Evolutionary conservation across 2,329 filamentous ascomycete genomes (phyloP).

Genomic region (Pseudocercospora macadamiae): DNA sequence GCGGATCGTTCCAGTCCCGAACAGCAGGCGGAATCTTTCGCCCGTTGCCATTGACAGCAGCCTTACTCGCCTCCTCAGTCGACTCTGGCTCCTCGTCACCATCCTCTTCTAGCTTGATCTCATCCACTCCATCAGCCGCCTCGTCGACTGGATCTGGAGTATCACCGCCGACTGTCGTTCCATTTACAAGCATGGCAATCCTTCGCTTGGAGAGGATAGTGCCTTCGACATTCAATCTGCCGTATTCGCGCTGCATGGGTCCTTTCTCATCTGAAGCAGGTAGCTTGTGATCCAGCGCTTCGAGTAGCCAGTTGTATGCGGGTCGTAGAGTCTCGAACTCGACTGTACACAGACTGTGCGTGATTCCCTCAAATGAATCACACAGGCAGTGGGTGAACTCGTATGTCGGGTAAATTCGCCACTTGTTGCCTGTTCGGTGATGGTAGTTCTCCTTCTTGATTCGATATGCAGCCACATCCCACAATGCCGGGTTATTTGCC

Average conservation of each 20-base stretch:
- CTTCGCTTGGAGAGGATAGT: conserved; percentile 87
- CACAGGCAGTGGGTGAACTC: conserved; percentile 86
- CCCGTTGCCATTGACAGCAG: conserved; percentile 24
- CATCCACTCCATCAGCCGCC: conserved; percentile 38
- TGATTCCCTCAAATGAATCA: conserved; percentile 90
- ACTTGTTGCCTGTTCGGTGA: conserved; percentile 77
- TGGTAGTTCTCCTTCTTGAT: conserved; percentile 75
- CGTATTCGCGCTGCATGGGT: conserved; percentile 88
- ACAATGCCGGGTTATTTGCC: conserved; percentile 85
- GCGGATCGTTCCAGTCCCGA: conserved; percentile 86
- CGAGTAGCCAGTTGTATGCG: conserved; percentile 90
- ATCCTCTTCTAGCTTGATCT: conserved; percentile 48
- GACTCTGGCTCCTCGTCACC: conserved; percentile 40
- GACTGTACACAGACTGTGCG: conserved; percentile 89
- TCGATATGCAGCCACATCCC: conserved; percentile 91
- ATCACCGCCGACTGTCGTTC: conserved; percentile 46
- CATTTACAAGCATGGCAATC: conserved; percentile 76
- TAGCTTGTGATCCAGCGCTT: conserved; percentile 78
- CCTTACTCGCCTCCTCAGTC: conserved; percentile 29
- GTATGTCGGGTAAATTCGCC: conserved; percentile 95
- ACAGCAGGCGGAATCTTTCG: conserved; percentile 60
- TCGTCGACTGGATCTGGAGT: conserved; percentile 30
- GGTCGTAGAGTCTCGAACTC: conserved; percentile 85
- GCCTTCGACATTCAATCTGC: conserved; percentile 76
- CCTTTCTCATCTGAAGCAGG: conserved; percentile 57